Percentiles rank a stretch among this genome's conserved stretches.
These are phyloP conservation scores for Gossypium laxum DNA, from an alignment of 441 rosid species.

Conservation along the genomic window DNA sequence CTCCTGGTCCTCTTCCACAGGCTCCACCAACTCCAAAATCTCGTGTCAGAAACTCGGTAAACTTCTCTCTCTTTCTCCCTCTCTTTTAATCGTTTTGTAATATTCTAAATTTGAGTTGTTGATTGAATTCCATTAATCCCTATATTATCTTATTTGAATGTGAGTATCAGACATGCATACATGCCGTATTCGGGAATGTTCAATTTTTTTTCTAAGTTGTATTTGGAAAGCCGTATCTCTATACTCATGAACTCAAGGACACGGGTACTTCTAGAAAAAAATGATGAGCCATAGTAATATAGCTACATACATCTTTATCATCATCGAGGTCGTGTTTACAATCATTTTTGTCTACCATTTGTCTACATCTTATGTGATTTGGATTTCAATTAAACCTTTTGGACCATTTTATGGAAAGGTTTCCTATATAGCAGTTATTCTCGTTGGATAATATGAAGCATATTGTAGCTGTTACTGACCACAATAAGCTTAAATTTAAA, in stretches of 20 bases:
- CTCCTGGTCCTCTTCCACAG: conserved; percentile 21
- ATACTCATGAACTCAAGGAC: background rate
- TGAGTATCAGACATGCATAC: background rate
- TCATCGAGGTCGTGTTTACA: background rate
- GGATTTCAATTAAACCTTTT: background rate
- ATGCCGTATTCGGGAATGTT: background rate
- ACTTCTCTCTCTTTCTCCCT: background rate
- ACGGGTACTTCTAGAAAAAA: background rate
- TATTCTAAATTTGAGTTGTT: background rate
- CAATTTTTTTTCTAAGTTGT: background rate
- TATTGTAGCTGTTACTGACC: background rate
- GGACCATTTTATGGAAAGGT: background rate
- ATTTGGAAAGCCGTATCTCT: background rate
- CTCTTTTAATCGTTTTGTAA: background rate
- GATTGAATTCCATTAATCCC: background rate
- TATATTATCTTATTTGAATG: background rate
- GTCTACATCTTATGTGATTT: background rate
- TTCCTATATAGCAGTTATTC: background rate
- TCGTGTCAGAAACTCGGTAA: conserved; percentile 39
- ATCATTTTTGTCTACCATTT: background rate
- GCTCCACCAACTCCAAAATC: conserved; percentile 10
- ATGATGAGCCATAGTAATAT: background rate
- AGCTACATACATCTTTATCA: background rate
- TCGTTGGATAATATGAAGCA: background rate
- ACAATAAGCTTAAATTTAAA: background rate